Evolutionary conservation across 257 asterid genomes (phyloP).

Genomic region (Solanum piurae): DNA sequence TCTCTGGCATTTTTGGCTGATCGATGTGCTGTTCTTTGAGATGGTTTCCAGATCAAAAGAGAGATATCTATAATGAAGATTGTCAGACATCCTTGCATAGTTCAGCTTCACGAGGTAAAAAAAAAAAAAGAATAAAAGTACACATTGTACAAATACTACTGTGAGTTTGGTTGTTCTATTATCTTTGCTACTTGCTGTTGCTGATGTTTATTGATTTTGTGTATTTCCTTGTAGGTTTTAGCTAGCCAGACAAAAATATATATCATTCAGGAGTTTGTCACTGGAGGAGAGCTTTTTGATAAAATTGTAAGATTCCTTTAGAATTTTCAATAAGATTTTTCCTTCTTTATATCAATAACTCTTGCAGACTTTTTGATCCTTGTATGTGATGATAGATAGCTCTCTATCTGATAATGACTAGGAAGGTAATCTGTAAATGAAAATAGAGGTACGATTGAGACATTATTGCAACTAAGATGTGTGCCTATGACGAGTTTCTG

Average conservation of each 20-base stretch:
- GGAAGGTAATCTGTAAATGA: not conserved
- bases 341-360: not conserved
- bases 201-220: not conserved
- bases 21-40: not conserved
- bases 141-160: not conserved
- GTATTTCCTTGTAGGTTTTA: slow-evolving; percentile 43
- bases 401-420: not conserved
- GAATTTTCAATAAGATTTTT: not conserved
- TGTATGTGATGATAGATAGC: not conserved
- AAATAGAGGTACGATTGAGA: not conserved
- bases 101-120: slow-evolving; percentile 79
- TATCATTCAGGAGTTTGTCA: slow-evolving; percentile 77
- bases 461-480: not conserved
- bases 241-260: slow-evolving; percentile 67
- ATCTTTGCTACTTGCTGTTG: not conserved
- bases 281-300: slow-evolving; percentile 91
- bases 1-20: not conserved
- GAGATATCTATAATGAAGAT: slow-evolving; percentile 95
- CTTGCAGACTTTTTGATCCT: not conserved
- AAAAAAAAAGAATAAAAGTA: not conserved
- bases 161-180: not conserved
- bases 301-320: slow-evolving; percentile 49
- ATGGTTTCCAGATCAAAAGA: slow-evolving; percentile 55
- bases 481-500: not conserved
- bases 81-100: slow-evolving; percentile 77